These are phyloP conservation scores for Begonia peltatifolia DNA, from an alignment of 306 rosid species.

Conservation along the genomic window DNA sequence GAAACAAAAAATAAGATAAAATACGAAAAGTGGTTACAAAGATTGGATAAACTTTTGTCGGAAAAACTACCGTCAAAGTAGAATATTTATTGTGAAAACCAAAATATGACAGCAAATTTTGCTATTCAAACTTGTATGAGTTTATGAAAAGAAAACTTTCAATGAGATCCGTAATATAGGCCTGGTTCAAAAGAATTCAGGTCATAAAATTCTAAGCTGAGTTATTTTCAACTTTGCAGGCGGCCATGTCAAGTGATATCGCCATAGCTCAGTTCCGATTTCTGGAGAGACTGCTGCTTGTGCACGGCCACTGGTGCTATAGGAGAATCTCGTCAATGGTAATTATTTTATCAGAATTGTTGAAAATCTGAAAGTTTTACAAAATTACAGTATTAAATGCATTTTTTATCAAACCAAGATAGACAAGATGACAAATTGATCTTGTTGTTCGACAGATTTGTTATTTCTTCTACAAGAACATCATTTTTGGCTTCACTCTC, in stretches of 20 bases:
- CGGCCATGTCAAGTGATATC: conserved; percentile 96
- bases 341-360: conserved; percentile 7
- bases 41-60: too few relatives aligned
- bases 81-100: too few relatives aligned
- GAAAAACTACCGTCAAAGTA: too few relatives aligned
- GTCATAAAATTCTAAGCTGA: too few relatives aligned
- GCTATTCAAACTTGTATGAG: too few relatives aligned
- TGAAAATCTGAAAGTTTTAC: not conserved
- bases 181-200: too few relatives aligned
- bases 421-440: not conserved
- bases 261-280: conserved; percentile 91
- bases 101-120: too few relatives aligned
- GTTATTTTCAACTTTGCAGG: conserved; percentile 18
- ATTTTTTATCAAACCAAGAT: not conserved
- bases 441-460: conserved; percentile 50
- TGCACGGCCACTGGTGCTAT: conserved; percentile 99
- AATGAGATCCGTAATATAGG: too few relatives aligned
- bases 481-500: conserved; percentile 73
- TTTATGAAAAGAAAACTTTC: too few relatives aligned
- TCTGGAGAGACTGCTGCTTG: conserved; percentile 87
- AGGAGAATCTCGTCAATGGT: conserved; percentile 97
- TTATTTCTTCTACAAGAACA: conserved; percentile 96
- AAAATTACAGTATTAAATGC: not conserved
- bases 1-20: too few relatives aligned
- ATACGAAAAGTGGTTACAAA: too few relatives aligned